A percentile compares a stretch with the other conserved stretches of the same genome.
Evolutionary conservation across 192 early-diverging fungal species (phyloP).

Genomic region (Coemansia sp.): DNA sequence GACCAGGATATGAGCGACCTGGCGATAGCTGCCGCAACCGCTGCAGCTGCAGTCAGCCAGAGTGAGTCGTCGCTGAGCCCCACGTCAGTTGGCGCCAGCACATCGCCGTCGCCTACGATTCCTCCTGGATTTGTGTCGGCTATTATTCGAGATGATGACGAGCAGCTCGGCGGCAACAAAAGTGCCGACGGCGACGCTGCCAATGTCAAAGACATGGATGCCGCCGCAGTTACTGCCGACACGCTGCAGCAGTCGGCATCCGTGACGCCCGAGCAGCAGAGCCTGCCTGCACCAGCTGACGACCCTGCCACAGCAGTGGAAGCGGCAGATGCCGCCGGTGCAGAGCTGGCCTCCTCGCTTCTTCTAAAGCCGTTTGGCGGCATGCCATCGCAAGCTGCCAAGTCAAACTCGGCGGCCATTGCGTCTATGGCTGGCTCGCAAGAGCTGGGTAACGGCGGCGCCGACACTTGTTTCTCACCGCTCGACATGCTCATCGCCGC

Average conservation of each 20-base stretch:
- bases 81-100: background rate
- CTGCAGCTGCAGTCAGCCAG: slow-evolving; percentile 1
- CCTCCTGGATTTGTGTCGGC: background rate
- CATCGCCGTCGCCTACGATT: background rate
- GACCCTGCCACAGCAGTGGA: background rate
- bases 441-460: slow-evolving; percentile 21
- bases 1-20: slow-evolving; percentile 6
- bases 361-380: slow-evolving; percentile 40
- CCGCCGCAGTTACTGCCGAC: background rate
- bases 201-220: background rate
- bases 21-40: slow-evolving; percentile 10
- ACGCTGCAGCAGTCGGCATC: background rate
- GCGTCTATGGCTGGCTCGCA: slow-evolving; percentile 37
- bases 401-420: background rate
- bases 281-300: background rate
- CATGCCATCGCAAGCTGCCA: background rate
- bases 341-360: slow-evolving; percentile 24
- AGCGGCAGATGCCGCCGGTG: background rate
- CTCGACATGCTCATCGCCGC: slow-evolving; percentile 55
- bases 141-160: background rate
- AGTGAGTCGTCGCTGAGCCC: background rate
- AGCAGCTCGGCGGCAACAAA: background rate
- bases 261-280: background rate
- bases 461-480: slow-evolving; percentile 28
- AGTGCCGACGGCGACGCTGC: background rate